Evolutionary conservation across 805 yeast genomes (phyloP), one percentile per base, ranked within the genome.

Genomic region (Candida tibetensis): DNA sequence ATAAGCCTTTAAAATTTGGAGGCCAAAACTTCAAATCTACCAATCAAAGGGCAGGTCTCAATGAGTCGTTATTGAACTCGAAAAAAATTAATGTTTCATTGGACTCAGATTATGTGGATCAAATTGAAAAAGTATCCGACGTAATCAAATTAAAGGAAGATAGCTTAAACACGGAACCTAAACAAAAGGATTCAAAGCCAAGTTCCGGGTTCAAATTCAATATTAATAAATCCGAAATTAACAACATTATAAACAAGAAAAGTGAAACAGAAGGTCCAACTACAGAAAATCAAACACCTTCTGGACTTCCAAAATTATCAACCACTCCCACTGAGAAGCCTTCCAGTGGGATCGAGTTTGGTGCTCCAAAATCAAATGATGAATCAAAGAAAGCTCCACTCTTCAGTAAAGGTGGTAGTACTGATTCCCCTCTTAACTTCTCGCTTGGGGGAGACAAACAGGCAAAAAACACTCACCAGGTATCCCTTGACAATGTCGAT

Each of bases 161-260:
- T 6, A 36, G 33, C 5, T 30, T 36, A 18, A 35, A 21, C 31
- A 16, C 5, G 34, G 40, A 27, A 17, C 15, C 22, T 5, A 36
- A 22, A 21, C 26, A 21, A 6, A 34, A 27, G 1, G 48, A 45
- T 15, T 30, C 34, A 2, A 53, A 54, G 16, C 72, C 72, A 21
- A 64, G 69, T 30, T 52, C 61, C 2, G 72, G 69, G 1, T 67
- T 67, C 50, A 53, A 62, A 26, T 66, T 67, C 39, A 51, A 57
- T 3, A 56, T 64, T 14, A 60, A 61, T 31, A 55, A 57, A 34
- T 53, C 49, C 14, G 56, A 59, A 32, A 47, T 66, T 18, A 42
- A 49, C 27, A 45, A 52, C 5, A 49, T 64, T 8, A 40, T 62
- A 7, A 44, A 45, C 32, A 49, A 49, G 33, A 38, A 57, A 18